Conservation (phyloP, 495 filamentous ascomycete species). For the Penicillium steckii region DNA sequence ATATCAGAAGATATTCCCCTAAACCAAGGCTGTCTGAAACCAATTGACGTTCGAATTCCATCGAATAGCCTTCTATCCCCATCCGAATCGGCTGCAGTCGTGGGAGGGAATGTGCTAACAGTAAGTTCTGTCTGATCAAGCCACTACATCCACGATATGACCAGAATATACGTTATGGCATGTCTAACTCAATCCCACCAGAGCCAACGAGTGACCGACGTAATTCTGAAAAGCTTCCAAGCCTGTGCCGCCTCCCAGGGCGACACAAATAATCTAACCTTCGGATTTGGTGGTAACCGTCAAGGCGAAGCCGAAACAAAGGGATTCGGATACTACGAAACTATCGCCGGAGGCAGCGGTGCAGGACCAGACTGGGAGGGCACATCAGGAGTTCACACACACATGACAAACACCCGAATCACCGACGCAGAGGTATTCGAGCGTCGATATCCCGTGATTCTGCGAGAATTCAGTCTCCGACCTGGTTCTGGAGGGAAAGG, state of each 20-base stretch:
- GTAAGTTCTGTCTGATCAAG: slow-evolving; percentile 8
- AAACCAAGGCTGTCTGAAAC: slow-evolving; percentile 90
- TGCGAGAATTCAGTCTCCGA: slow-evolving; percentile 81
- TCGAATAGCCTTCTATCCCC: slow-evolving; percentile 75
- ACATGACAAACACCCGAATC: slow-evolving; percentile 97
- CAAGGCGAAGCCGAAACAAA: slow-evolving; percentile 20
- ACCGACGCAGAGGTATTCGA: slow-evolving; percentile 92
- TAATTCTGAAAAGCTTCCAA: slow-evolving; percentile 81
- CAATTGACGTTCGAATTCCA: slow-evolving; percentile 80
- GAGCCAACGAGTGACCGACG: slow-evolving; percentile 80
- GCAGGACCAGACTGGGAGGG: slow-evolving; percentile 83
- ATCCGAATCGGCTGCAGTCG: slow-evolving; percentile 75
- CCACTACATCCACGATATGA: too few relatives aligned
- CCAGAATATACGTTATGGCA: too few relatives aligned
- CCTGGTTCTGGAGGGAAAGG: slow-evolving; percentile 57
- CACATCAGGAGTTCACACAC: slow-evolving; percentile 81
- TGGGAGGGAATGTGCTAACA: slow-evolving; percentile 88
- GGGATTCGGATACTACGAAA: slow-evolving; percentile 93
- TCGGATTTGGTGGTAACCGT: slow-evolving; percentile 40
- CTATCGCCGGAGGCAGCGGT: slow-evolving; percentile 84
- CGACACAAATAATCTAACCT: slow-evolving; percentile 73
- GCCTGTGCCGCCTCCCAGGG: slow-evolving; percentile 87
- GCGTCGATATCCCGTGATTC: slow-evolving; percentile 78
- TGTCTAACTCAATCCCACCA: background rate
- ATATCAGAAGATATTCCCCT: slow-evolving; percentile 90